These are phyloP conservation scores for Petrea volubilis DNA, from an alignment of 257 asterid species.

Conservation along the genomic window DNA sequence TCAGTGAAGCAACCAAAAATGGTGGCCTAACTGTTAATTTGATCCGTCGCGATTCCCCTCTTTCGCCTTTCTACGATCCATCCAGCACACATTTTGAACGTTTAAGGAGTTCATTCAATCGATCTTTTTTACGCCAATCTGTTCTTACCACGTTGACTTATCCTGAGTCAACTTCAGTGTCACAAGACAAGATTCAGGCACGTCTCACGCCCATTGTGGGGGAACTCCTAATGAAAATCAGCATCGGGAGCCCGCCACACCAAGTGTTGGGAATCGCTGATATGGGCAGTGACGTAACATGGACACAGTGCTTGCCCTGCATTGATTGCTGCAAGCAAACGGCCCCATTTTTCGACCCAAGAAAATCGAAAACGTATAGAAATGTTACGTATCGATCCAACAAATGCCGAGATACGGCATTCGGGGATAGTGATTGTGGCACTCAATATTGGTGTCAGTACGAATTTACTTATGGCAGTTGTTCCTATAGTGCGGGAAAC, in stretches of 20 bases:
- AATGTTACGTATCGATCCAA: constrained; percentile 28
- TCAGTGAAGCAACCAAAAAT: neutral
- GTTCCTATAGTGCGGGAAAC: constrained; percentile 38
- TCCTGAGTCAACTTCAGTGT: neutral
- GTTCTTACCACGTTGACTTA: neutral
- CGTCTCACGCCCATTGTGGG: constrained; percentile 15
- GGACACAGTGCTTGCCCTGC: constrained; percentile 63
- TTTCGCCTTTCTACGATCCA: constrained; percentile 32
- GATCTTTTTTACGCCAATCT: constrained; percentile 25
- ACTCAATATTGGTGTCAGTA: constrained; percentile 27
- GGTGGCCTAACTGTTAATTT: constrained; percentile 35
- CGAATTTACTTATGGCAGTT: constrained; percentile 33
- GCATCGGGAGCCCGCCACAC: constrained; percentile 45
- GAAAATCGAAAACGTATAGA: constrained; percentile 17
- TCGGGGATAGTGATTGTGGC: neutral
- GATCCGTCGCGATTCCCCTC: constrained; percentile 37
- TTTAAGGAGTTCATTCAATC: constrained; percentile 7
- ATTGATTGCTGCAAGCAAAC: constrained; percentile 38
- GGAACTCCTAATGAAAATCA: constrained; percentile 40
- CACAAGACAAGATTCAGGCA: neutral
- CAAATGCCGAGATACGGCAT: constrained; percentile 15
- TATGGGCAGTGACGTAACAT: constrained; percentile 53
- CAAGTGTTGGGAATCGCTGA: constrained; percentile 36
- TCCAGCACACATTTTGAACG: constrained; percentile 20
- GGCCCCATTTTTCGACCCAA: constrained; percentile 47